These are phyloP conservation scores for Pseudogymnoascus sp. DNA, from an alignment of 2,329 filamentous ascomycete genomes.

Conservation along the genomic window DNA sequence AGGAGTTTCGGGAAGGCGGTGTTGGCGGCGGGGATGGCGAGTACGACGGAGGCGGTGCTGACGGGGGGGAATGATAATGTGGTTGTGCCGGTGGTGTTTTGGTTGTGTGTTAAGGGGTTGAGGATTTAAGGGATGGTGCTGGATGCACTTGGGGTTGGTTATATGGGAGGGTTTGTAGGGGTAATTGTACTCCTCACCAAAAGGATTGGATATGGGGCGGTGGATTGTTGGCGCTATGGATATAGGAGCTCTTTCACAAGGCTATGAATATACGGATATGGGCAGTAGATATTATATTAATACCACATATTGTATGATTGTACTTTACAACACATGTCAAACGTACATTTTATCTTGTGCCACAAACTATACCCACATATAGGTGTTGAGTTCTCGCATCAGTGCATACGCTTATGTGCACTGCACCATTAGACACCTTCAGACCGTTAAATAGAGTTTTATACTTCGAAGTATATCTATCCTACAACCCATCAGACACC, in stretches of 20 bases:
- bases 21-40: conserved; percentile 70
- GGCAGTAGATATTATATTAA: neutral
- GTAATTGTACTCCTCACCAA: neutral
- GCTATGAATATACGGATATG: conserved; percentile 2
- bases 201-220: neutral
- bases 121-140: neutral
- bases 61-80: conserved; percentile 99
- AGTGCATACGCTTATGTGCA: too few species aligned
- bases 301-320: conserved; percentile 2
- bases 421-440: too few species aligned
- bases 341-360: neutral
- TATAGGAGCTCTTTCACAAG: conserved; percentile 6
- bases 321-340: neutral
- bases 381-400: too few species aligned
- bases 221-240: neutral
- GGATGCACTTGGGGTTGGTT: neutral
- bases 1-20: conserved; percentile 62
- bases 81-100: conserved; percentile 85
- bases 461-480: neutral
- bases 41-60: conserved; percentile 87
- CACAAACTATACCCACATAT: too few species aligned
- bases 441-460: neutral
- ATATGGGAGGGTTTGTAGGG: neutral
- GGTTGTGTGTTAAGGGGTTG: conserved; percentile 79
- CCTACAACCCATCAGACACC: neutral